Evolutionary conservation across 805 yeast genomes (phyloP).

Genomic region (Candida golubevii): DNA sequence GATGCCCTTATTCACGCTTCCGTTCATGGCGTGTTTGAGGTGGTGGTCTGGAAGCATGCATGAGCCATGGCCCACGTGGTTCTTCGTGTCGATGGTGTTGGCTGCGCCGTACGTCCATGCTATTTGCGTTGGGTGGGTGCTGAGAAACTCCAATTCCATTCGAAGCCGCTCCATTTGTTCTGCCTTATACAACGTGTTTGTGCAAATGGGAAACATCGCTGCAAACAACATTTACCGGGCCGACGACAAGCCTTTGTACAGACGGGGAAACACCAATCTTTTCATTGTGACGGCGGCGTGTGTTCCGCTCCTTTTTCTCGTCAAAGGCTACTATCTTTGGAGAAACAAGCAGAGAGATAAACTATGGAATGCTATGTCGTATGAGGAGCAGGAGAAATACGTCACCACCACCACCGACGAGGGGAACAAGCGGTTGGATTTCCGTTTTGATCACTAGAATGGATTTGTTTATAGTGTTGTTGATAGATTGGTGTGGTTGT

Average conservation of each 20-base stretch:
- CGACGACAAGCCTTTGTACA: slow-evolving; percentile 57
- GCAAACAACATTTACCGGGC: slow-evolving; percentile 53
- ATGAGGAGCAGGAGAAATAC: slow-evolving; percentile 49
- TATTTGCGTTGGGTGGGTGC: slow-evolving; percentile 55
- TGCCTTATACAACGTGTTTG: slow-evolving; percentile 60
- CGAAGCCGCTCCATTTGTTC: slow-evolving; percentile 62
- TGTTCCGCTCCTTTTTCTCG: slow-evolving; percentile 17
- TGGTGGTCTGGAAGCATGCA: slow-evolving; percentile 40
- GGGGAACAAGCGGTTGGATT: slow-evolving; percentile 59
- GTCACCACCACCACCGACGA: slow-evolving; percentile 41
- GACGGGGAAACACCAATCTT: slow-evolving; percentile 49
- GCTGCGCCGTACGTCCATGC: slow-evolving; percentile 52
- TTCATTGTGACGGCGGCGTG: slow-evolving; percentile 26
- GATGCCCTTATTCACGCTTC: slow-evolving; percentile 23
- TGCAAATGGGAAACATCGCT: slow-evolving; percentile 54
- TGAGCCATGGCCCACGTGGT: slow-evolving; percentile 41
- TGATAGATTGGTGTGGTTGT: too few relatives aligned
- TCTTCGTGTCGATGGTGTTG: slow-evolving; percentile 32
- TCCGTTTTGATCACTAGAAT: slow-evolving; percentile 27
- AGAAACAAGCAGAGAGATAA: slow-evolving; percentile 42
- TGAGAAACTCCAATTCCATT: slow-evolving; percentile 59
- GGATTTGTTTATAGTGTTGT: too few relatives aligned
- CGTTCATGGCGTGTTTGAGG: slow-evolving; percentile 32
- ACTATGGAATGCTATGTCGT: slow-evolving; percentile 48
- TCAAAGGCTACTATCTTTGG: slow-evolving; percentile 36